A percentile compares a stretch with the other conserved stretches of the same genome.
Evolutionary conservation across 2,329 filamentous ascomycete species (phyloP).

Genomic region (Hymenoscyphus infarciens): DNA sequence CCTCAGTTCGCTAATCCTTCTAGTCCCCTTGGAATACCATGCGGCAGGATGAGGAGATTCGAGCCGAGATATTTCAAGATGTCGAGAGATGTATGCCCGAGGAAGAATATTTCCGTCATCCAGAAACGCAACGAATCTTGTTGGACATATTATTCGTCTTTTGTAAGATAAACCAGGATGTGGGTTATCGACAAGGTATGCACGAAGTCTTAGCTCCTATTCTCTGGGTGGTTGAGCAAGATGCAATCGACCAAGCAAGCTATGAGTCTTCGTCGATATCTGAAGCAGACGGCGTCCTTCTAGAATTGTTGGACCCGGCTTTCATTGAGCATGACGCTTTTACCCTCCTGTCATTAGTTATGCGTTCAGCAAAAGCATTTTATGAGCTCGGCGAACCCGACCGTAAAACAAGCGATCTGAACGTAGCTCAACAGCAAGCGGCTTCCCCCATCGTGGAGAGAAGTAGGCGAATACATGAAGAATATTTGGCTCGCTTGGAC

Average conservation of each 20-base stretch:
- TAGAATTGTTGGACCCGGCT: conserved; percentile 63
- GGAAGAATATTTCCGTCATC: conserved; percentile 82
- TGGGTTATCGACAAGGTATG: conserved; percentile 97
- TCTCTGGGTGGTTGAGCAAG: conserved; percentile 76
- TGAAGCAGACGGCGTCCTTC: conserved; percentile 39
- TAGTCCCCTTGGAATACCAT: conserved; percentile 91
- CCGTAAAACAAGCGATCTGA: conserved; percentile 38
- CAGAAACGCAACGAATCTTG: conserved; percentile 73
- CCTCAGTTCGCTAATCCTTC: conserved; percentile 35
- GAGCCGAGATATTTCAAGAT: conserved; percentile 90
- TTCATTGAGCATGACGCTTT: conserved; percentile 92
- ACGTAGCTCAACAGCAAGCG: conserved; percentile 33
- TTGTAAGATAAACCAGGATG: conserved; percentile 83
- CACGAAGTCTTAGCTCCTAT: conserved; percentile 92
- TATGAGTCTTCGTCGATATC: conserved; percentile 35
- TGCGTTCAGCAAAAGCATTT: conserved; percentile 82
- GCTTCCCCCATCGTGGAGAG: conserved; percentile 75
- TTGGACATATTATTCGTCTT: conserved; percentile 90
- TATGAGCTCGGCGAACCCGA: conserved; percentile 60
- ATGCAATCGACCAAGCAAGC: conserved; percentile 59
- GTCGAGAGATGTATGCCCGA: conserved; percentile 88
- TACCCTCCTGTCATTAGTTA: conserved; percentile 77
- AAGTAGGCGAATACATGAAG: conserved; percentile 83
- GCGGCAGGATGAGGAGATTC: conserved; percentile 76
- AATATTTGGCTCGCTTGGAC: conserved; percentile 73